These are phyloP conservation scores for Macrophomina pseudophaseolina DNA, from an alignment of 2,329 filamentous ascomycete genomes.

Conservation along the genomic window DNA sequence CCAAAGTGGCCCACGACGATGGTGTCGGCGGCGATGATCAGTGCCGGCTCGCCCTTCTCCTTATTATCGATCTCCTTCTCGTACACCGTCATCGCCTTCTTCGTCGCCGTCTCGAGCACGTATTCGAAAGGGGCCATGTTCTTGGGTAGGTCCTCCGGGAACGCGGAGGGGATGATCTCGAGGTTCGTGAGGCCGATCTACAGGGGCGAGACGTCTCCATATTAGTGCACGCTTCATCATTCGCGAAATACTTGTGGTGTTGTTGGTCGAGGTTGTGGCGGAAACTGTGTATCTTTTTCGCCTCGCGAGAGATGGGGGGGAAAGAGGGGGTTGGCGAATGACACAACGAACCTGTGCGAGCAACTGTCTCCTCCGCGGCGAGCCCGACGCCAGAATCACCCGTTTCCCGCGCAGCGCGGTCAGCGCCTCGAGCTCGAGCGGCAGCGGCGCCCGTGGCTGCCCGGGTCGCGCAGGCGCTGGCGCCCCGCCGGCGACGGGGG, in stretches of 20 bases:
- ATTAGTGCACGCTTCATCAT: background rate
- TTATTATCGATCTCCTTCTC: conserved; percentile 61
- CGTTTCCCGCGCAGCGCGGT: conserved; percentile 76
- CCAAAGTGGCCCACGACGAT: conserved; percentile 79
- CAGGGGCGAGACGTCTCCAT: no score
- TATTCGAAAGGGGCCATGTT: conserved; percentile 83
- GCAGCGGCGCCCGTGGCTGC: conserved; percentile 61
- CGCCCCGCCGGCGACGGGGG: conserved; percentile 29
- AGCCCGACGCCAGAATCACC: conserved; percentile 88
- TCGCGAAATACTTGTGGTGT: background rate
- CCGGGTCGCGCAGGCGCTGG: conserved; percentile 40
- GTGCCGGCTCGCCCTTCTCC: conserved; percentile 70
- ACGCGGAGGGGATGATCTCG: conserved; percentile 82
- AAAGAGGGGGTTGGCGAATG: background rate
- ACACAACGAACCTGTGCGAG: conserved; percentile 66
- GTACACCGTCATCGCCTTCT: conserved; percentile 82
- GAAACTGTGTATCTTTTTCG: background rate
- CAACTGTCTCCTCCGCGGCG: conserved; percentile 81
- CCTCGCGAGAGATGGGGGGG: background rate
- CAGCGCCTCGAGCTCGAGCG: conserved; percentile 80
- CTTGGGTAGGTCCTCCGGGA: conserved; percentile 87
- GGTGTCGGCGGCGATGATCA: conserved; percentile 91
- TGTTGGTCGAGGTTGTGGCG: background rate
- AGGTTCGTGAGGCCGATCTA: conserved; percentile 80
- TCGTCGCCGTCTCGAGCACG: conserved; percentile 81